Percentiles rank a stretch among this genome's conserved stretches.
Conservation (phyloP, 2,329 filamentous ascomycete species). For the Beauveria rudraprayagi region DNA sequence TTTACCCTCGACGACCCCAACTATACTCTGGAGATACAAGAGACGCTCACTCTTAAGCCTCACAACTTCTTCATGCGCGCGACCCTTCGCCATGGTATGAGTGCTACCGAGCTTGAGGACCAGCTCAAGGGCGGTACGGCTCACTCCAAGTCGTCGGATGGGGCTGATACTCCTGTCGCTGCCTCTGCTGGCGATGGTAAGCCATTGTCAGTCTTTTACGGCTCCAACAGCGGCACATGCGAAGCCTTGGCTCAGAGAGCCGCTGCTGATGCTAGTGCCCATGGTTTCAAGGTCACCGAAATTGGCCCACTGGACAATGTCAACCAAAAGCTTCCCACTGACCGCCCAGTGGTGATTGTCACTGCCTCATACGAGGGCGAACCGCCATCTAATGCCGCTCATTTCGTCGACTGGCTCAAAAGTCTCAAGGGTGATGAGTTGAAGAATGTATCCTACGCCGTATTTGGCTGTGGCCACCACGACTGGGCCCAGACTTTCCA, state of each 20-base stretch:
- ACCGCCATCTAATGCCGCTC: conserved; percentile 62
- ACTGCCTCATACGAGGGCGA: conserved; percentile 68
- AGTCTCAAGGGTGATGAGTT: conserved; percentile 41
- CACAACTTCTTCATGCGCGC: conserved; percentile 56
- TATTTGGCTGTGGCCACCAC: conserved; percentile 58
- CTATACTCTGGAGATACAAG: conserved; percentile 48
- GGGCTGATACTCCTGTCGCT: conserved; percentile 3
- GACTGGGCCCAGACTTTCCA: conserved; percentile 60
- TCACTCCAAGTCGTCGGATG: conserved; percentile 14
- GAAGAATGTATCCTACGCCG: conserved; percentile 52
- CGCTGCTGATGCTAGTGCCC: conserved; percentile 47
- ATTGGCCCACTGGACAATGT: conserved; percentile 54
- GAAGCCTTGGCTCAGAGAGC: conserved; percentile 59
- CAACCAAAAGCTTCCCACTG: conserved; percentile 49
- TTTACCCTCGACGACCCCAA: conserved; percentile 53
- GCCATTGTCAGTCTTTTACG: conserved; percentile 60
- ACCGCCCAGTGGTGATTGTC: conserved; percentile 57
- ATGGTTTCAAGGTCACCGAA: conserved; percentile 49
- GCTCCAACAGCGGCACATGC: conserved; percentile 68
- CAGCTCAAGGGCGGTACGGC: conserved; percentile 28
- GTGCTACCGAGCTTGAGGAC: conserved; percentile 38
- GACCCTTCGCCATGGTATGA: conserved; percentile 40
- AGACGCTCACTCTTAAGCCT: conserved; percentile 55
- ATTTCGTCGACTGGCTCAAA: conserved; percentile 61
- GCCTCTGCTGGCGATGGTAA: conserved; percentile 21